Evolutionary conservation across 208 protist genomes (phyloP).

Genomic region (Trypanosoma theileri): DNA sequence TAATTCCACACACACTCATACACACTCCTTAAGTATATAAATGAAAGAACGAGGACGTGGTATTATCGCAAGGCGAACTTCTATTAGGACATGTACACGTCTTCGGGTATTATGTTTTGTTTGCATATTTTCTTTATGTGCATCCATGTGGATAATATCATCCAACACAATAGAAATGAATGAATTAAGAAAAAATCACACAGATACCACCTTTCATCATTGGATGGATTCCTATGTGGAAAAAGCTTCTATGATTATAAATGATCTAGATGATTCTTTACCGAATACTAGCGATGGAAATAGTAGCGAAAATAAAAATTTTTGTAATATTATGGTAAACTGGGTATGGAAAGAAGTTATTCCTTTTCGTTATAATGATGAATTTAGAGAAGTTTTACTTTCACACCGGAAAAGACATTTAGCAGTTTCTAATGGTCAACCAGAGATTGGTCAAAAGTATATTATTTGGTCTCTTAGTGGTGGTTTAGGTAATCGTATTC

Average conservation of each 20-base stretch:
- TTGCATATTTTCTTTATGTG: too few relatives aligned
- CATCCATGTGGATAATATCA: not conserved
- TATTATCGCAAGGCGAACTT: too few relatives aligned
- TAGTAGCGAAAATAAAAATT: slow-evolving; percentile 3
- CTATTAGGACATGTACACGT: too few relatives aligned
- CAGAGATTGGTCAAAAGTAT: slow-evolving; percentile 28
- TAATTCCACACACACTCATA: too few relatives aligned
- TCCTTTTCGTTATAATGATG: slow-evolving; percentile 7
- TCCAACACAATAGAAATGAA: not conserved
- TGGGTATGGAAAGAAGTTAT: slow-evolving; percentile 27
- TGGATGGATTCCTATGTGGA: slow-evolving; percentile 19
- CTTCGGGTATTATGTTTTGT: too few relatives aligned
- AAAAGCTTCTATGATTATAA: slow-evolving; percentile 2
- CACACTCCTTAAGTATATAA: too few relatives aligned
- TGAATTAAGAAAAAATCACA: not conserved
- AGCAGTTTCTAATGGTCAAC: slow-evolving; percentile 18
- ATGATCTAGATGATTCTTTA: not conserved
- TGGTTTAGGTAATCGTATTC: slow-evolving; percentile 36
- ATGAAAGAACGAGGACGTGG: too few relatives aligned
- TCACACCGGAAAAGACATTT: slow-evolving; percentile 20
- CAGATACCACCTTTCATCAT: not conserved
- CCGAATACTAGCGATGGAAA: slow-evolving; percentile 4
- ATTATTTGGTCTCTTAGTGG: slow-evolving; percentile 40
- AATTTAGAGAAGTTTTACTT: slow-evolving; percentile 12
- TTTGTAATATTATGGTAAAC: slow-evolving; percentile 19